phyloP scores from a whole-genome alignment of 148 eudicot genomes.

The Gaultheria prostrata region DNA sequence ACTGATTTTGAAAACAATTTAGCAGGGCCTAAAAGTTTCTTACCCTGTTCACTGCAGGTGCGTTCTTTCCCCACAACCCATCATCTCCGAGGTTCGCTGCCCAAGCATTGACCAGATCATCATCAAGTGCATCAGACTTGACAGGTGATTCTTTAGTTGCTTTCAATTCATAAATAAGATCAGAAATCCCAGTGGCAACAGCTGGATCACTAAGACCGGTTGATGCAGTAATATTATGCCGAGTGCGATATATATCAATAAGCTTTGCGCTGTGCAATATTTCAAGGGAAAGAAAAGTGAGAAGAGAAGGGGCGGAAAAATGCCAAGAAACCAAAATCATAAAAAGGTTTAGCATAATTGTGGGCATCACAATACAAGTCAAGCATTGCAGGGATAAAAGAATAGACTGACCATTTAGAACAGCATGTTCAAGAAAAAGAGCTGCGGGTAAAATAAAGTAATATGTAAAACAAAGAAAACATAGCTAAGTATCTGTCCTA shows the following conservation, averaged over 20 bases:
- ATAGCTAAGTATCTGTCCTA: not conserved
- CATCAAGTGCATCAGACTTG: conserved; percentile 73
- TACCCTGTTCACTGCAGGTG: conserved; percentile 97
- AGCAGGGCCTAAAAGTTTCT: conserved; percentile 21
- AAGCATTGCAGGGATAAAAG: conserved; percentile 4
- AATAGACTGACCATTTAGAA: not conserved
- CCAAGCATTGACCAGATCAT: conserved; percentile 97
- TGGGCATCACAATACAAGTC: conserved; percentile 5
- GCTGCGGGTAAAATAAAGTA: not conserved
- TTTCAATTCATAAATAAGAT: conserved; percentile 84
- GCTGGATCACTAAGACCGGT: conserved; percentile 83
- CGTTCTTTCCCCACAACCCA: conserved; percentile 79
- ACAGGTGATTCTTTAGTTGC: conserved; percentile 47
- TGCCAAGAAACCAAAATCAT: not conserved
- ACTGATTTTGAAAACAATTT: not conserved
- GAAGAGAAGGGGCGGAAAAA: not conserved
- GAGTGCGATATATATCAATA: conserved; percentile 80
- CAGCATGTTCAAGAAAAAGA: not conserved
- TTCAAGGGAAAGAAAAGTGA: conserved; percentile 16
- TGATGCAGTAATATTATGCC: conserved; percentile 90
- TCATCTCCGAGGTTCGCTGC: conserved; percentile 98
- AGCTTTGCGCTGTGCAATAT: conserved; percentile 72
- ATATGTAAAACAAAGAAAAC: not conserved
- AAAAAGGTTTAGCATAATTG: not conserved
- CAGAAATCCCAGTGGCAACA: conserved; percentile 93